phyloP scores from a whole-genome alignment of 306 rosid species.

The Dryas alaskensis region DNA sequence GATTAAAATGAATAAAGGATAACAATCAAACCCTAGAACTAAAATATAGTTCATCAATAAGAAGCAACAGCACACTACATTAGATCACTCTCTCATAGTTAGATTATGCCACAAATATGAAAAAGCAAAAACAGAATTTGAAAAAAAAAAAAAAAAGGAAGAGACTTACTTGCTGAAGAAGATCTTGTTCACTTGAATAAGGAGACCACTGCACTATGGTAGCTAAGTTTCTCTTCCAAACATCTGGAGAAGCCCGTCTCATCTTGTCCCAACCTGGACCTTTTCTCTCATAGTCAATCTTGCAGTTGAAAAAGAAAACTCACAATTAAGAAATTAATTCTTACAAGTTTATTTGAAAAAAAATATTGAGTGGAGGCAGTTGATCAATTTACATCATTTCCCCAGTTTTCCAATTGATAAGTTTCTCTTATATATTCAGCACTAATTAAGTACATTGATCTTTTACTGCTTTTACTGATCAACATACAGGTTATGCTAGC shows the following conservation, averaged over 20 bases:
- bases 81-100: background rate
- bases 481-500: background rate
- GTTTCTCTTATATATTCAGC: background rate
- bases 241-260: conserved; percentile 49
- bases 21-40: background rate
- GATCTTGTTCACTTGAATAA: conserved; percentile 65
- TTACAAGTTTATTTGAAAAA: background rate
- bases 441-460: background rate
- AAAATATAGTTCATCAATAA: background rate
- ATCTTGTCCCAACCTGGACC: conserved; percentile 56
- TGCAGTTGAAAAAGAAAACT: conserved; percentile 6
- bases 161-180: conserved; percentile 56
- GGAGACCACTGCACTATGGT: conserved; percentile 89
- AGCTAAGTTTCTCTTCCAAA: conserved; percentile 68
- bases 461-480: background rate
- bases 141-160: background rate
- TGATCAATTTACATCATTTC: background rate
- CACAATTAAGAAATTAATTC: background rate
- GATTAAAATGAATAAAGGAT: background rate
- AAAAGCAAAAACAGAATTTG: background rate
- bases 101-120: background rate
- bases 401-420: background rate
- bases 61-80: background rate
- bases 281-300: conserved; percentile 76
- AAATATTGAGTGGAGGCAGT: background rate